Evolutionary conservation across 2,329 filamentous ascomycete species (phyloP).

Genomic region (Hypoxylon sp.): DNA sequence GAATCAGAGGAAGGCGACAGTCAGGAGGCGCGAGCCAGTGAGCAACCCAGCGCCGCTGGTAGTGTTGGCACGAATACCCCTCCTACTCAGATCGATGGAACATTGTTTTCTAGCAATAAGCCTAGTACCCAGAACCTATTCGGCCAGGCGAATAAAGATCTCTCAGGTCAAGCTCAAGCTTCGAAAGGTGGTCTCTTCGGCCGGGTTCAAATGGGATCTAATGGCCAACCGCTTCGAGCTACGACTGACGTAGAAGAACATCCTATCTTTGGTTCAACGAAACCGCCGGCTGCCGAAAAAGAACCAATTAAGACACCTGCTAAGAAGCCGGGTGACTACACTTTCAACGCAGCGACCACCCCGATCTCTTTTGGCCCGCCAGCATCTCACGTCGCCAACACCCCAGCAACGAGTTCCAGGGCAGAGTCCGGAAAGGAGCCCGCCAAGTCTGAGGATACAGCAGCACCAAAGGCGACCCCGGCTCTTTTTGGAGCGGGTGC

Average conservation of each 20-base stretch:
- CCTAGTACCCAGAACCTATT: constrained; percentile 46
- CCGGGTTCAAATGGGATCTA: constrained; percentile 53
- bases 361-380: constrained; percentile 51
- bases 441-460: constrained; percentile 51
- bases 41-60: constrained; percentile 61
- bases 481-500: constrained; percentile 43
- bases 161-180: constrained; percentile 29
- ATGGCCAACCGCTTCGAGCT: constrained; percentile 54
- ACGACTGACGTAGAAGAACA: constrained; percentile 44
- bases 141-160: constrained; percentile 38
- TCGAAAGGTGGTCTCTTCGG: constrained; percentile 54
- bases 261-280: constrained; percentile 24
- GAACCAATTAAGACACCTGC: constrained; percentile 48
- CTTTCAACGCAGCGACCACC: constrained; percentile 53
- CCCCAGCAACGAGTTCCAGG: constrained; percentile 25
- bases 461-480: constrained; percentile 49
- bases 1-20: constrained; percentile 62
- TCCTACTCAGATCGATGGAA: constrained; percentile 55
- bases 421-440: constrained; percentile 50
- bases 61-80: constrained; percentile 61
- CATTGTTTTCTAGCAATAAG: constrained; percentile 54
- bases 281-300: constrained; percentile 35
- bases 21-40: constrained; percentile 61
- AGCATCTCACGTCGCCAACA: constrained; percentile 24
- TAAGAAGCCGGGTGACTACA: constrained; percentile 54